phyloP scores from a whole-genome alignment of 768 basidiomycete genomes.

The Daedaleopsis sinensis region DNA sequence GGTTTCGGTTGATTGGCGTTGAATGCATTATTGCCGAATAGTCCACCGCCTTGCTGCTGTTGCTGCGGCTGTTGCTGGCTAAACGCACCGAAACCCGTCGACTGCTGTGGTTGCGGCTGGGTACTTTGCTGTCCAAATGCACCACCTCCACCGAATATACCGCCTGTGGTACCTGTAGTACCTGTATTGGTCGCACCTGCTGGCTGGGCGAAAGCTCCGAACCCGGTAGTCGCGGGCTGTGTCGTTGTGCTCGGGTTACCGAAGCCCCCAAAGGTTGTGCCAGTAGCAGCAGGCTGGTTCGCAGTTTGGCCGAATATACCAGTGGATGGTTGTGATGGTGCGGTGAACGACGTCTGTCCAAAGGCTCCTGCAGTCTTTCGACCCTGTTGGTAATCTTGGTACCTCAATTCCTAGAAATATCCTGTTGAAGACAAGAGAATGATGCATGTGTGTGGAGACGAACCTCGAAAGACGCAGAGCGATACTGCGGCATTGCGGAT shows the following conservation, averaged over 20 bases:
- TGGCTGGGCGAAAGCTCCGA: conserved; percentile 36
- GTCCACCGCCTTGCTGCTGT: conserved; percentile 34
- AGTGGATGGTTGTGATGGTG: conserved; percentile 25
- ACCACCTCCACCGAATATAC: conserved; percentile 29
- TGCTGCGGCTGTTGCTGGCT: conserved; percentile 29
- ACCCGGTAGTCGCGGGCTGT: conserved; percentile 28
- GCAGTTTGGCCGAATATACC: conserved; percentile 36
- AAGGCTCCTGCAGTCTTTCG: conserved; percentile 46
- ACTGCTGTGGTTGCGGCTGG: conserved; percentile 42
- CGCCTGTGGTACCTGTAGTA: conserved; percentile 13
- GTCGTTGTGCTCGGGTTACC: conserved; percentile 28
- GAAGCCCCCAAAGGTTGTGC: conserved; percentile 30
- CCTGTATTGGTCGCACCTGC: conserved; percentile 16
- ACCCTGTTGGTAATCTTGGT: conserved; percentile 51
- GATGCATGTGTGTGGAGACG: conserved; percentile 18
- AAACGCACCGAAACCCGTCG: conserved; percentile 33
- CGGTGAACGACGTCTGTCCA: conserved; percentile 38
- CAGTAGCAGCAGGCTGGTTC: conserved; percentile 33
- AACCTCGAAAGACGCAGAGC: conserved; percentile 66
- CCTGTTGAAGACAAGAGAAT: conserved; percentile 7
- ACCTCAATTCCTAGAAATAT: conserved; percentile 43
- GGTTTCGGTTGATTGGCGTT: conserved; percentile 33
- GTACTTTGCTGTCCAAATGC: conserved; percentile 38
- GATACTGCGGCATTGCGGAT: conserved; percentile 77
- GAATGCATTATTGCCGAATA: conserved; percentile 34